Base-by-base conservation (phyloP, 2,329 filamentous ascomycete genomes). In the Paramyrothecium roridum region DNA sequence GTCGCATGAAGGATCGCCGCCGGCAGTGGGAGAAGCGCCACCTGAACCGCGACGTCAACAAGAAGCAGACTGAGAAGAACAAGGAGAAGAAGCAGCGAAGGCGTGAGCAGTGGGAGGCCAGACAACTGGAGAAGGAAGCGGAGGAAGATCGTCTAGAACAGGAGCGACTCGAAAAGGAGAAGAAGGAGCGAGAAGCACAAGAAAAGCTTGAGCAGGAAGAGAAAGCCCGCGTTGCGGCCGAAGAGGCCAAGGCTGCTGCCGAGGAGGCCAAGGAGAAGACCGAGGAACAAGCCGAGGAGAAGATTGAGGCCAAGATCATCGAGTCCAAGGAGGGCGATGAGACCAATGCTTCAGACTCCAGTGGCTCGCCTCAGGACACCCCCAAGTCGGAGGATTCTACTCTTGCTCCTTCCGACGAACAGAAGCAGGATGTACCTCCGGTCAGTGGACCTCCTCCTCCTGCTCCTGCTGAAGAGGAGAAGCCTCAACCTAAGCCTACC, bases 11-110 rank as follows among this genome's bases (percentile, higher is more conserved):
- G 48, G 76, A 81, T 56, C 73, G 78, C 2, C 74, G 76, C 33
- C 75, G 73, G 54, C 71, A 76, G 58, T 82, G 81, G 76, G 76
- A 81, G 67, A 76, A 73, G 64, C 68, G 80, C 2, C 76, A 78
- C 3, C 76, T 74, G 10, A 75, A 70, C 23, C 72, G 72, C 10
- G 68, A 76, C 46, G 70, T 74, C n/a, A 72, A 66, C 50, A 73
- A 67, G 67, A 74, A 68, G 64, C 71, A 77, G 56, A 70, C 63
- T 13, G 70, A 73, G 54, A 74, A 77, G 61, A 71, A 72, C 48
- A 60, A 58, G 0, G 67, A 73, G 10, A 75, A 72, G 59, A 70
- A 71, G 48, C 62, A 71, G 51, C 57, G 56, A 2, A 63, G 58
- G 57, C 69, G 64, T 40, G 65, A 52, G 23, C 61, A 63, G 49